Evolutionary conservation across 2,329 filamentous ascomycete species (phyloP).

Genomic region (Fonsecaea monophora): DNA sequence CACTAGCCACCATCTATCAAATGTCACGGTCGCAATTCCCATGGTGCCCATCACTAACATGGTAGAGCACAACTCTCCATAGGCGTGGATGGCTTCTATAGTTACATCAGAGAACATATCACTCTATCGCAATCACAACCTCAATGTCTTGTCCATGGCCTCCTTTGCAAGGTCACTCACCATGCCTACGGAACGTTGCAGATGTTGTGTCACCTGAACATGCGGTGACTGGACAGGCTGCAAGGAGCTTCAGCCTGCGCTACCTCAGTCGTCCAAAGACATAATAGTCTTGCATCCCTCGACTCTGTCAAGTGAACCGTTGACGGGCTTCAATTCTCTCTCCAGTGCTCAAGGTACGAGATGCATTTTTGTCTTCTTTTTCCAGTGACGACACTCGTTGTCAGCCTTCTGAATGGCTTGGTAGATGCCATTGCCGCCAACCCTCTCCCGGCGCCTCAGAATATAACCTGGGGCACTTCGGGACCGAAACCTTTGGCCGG

Average conservation of each 20-base stretch:
- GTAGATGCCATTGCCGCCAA: slow-evolving; percentile 57
- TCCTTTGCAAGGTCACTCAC: slow-evolving; percentile 3
- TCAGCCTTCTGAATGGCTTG: slow-evolving; percentile 10
- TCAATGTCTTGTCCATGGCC: background rate
- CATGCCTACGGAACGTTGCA: slow-evolving; percentile 17
- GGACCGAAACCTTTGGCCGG: slow-evolving; percentile 55
- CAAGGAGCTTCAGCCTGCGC: slow-evolving; percentile 6
- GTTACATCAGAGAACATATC: slow-evolving; percentile 17
- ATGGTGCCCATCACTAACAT: slow-evolving; percentile 10
- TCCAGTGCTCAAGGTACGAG: background rate
- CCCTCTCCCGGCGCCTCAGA: slow-evolving; percentile 61
- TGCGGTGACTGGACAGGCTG: slow-evolving; percentile 10
- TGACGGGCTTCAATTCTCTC: background rate
- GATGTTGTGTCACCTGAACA: slow-evolving; percentile 14
- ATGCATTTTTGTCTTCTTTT: slow-evolving; percentile 17
- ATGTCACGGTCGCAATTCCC: slow-evolving; percentile 22
- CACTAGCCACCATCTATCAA: slow-evolving; percentile 9
- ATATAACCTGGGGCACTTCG: slow-evolving; percentile 60
- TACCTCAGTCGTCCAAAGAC: slow-evolving; percentile 1
- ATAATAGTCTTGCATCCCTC: slow-evolving; percentile 9
- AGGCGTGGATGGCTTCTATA: background rate
- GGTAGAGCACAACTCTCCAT: background rate
- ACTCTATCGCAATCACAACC: slow-evolving; percentile 9
- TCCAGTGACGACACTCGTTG: slow-evolving; percentile 1
- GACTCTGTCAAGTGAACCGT: background rate